These are phyloP conservation scores for Moesziomyces parantarcticus DNA, from an alignment of 1,284 basidiomycete genomes.

Conservation along the genomic window DNA sequence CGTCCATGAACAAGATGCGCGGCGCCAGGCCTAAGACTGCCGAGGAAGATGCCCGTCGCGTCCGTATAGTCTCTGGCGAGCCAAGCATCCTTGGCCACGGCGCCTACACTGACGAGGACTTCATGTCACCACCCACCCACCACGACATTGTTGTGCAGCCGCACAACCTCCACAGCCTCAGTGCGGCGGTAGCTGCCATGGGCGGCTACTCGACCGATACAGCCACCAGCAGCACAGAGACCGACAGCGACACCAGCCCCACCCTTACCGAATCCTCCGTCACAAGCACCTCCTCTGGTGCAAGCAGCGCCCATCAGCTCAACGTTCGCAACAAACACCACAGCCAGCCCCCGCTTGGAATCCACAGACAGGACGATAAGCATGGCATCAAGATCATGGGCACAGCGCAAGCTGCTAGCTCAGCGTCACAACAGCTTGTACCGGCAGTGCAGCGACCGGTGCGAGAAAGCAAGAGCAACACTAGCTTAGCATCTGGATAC, in stretches of 20 bases:
- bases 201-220: conserved; percentile 32
- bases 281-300: conserved; percentile 19
- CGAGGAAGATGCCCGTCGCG: conserved; percentile 41
- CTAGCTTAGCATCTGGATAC: conserved; percentile 31
- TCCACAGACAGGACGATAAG: background rate
- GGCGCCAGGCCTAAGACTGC: conserved; percentile 33
- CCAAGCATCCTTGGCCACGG: conserved; percentile 48
- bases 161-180: conserved; percentile 38
- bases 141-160: conserved; percentile 32
- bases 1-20: conserved; percentile 39
- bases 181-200: conserved; percentile 46
- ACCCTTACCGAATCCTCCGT: conserved; percentile 40
- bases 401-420: background rate
- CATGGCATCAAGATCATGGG: background rate
- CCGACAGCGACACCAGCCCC: conserved; percentile 36
- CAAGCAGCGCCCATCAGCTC: conserved; percentile 12
- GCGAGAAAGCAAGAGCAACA: conserved; percentile 37
- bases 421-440: conserved; percentile 9
- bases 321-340: conserved; percentile 27
- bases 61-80: conserved; percentile 57
- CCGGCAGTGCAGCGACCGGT: conserved; percentile 4
- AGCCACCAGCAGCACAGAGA: conserved; percentile 30
- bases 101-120: conserved; percentile 45
- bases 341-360: conserved; percentile 32
- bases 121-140: conserved; percentile 24